These are phyloP conservation scores for Leccinum barrowsii DNA, from an alignment of 768 basidiomycete species.

Conservation along the genomic window DNA sequence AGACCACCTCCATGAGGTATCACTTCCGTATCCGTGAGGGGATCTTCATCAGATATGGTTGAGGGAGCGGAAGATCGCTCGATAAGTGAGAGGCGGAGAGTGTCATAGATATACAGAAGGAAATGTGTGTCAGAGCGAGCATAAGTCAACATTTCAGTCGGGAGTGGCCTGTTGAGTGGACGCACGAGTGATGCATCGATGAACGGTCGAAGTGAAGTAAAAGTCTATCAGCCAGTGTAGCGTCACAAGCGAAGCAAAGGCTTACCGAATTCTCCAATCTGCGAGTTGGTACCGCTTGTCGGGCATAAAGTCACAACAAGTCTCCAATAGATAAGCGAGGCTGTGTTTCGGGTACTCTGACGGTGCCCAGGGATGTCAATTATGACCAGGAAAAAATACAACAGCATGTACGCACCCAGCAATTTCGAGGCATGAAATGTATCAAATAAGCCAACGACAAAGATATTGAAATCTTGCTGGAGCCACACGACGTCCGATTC, in stretches of 20 bases:
- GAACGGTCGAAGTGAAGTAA: neutral
- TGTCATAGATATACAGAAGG: slow-evolving; percentile 88
- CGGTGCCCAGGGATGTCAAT: neutral
- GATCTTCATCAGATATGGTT: slow-evolving; percentile 17
- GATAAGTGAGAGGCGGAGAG: slow-evolving; percentile 83
- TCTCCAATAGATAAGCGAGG: slow-evolving; percentile 77
- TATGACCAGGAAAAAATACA: neutral
- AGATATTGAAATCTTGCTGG: slow-evolving; percentile 92
- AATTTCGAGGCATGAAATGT: slow-evolving; percentile 92
- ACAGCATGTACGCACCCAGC: slow-evolving; percentile 45
- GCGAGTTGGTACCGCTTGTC: slow-evolving; percentile 97
- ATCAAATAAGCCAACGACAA: slow-evolving; percentile 95
- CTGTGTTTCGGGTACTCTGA: slow-evolving; percentile 81
- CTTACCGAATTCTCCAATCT: slow-evolving; percentile 91
- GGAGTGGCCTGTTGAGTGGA: slow-evolving; percentile 55
- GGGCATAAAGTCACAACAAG: slow-evolving; percentile 85
- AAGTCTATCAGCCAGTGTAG: neutral
- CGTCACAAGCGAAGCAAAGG: neutral
- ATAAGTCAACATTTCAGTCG: slow-evolving; percentile 85
- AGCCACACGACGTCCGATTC: slow-evolving; percentile 95
- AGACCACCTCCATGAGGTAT: slow-evolving; percentile 35
- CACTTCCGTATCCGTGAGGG: neutral
- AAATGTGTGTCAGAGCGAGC: slow-evolving; percentile 97
- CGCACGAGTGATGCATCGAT: neutral
- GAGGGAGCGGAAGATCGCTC: slow-evolving; percentile 47